Percentiles rank a stretch among this genome's conserved stretches.
Conservation (phyloP, 1,139 yeast genomes). For the Ogataea hybrid region DNA sequence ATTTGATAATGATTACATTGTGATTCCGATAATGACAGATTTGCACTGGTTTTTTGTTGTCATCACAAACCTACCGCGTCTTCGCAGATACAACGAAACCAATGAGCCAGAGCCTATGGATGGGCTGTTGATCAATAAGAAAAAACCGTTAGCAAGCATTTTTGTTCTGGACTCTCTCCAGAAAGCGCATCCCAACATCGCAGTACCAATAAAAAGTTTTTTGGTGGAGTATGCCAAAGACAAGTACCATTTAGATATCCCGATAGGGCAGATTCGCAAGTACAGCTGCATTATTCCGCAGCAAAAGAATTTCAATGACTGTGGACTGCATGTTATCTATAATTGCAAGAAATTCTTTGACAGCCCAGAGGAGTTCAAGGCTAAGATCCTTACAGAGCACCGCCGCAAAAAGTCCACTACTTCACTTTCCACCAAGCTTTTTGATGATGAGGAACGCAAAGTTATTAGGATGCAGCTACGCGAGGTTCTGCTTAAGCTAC, state of each 20-base stretch:
- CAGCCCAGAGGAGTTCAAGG: conserved; percentile 22
- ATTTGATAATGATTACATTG: conserved; percentile 56
- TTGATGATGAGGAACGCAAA: conserved; percentile 36
- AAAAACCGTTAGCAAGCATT: conserved; percentile 42
- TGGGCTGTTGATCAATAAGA: conserved; percentile 7
- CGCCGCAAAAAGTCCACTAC: conserved; percentile 22
- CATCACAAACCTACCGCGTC: conserved; percentile 48
- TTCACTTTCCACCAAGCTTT: conserved; percentile 27
- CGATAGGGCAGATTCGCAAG: conserved; percentile 42
- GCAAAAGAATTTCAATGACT: conserved; percentile 88
- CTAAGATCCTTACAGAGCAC: conserved; percentile 24
- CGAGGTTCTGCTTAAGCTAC: conserved; percentile 34
- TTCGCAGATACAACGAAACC: conserved; percentile 21
- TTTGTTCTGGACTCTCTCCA: conserved; percentile 78
- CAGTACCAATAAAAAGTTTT: conserved; percentile 57
- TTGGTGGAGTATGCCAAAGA: conserved; percentile 72
- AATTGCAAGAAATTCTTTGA: conserved; percentile 61
- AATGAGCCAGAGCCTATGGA: conserved; percentile 8
- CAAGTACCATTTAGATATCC: conserved; percentile 49
- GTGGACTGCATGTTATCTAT: conserved; percentile 90
- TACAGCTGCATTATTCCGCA: conserved; percentile 66
- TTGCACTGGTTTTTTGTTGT: conserved; percentile 90
- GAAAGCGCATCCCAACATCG: conserved; percentile 54
- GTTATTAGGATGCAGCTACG: conserved; percentile 38
- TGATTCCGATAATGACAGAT: conserved; percentile 80